Evolutionary conservation across 2,329 filamentous ascomycete species (phyloP), one percentile per base, ranked within the genome.

Genomic region (Colletotrichum liaoningense): DNA sequence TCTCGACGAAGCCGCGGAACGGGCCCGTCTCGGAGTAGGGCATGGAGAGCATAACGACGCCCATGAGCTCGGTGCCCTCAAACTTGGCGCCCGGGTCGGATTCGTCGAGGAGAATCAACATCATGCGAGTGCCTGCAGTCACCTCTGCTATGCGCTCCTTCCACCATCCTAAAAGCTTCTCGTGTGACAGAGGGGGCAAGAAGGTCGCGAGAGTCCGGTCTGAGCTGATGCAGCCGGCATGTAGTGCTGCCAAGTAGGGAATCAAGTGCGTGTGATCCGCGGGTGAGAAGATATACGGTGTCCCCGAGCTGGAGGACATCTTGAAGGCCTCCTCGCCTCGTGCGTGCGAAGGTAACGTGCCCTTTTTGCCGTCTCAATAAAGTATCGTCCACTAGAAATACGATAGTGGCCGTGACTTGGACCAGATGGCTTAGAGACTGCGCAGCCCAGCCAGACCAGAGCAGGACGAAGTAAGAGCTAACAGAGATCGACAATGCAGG

Each of bases 131-230:
- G 28, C 85, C 86, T 19, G 80, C 78, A 19, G 77, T 79, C 35
- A 87, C 84, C 77, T 90, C 86, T 26, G 84, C 81, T 66, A 88
- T 86, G 28, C 85, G 82, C 26, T 85, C 83, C 77, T 87, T 86
- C 90, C 90, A 92, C 85, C 87, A 92, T 9, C 82, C 76, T 35
- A 89, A 81, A 52, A 92, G 86, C 78, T 89, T 89, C 49, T 86
- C 83, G 78, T 89, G 84, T 60, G 86, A 86, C 42, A 92, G 81
- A 0, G 90, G 90, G n/a, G 89, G 88, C 16, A 90, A 83, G 78
- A 92, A 92, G 5, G 86, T 88, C 30, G 88, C 88, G 46, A 90
- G 85, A 74, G 87, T 88, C 77, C 86, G 84, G 80, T 90, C 89
- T 72, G 86, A 82, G 5, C 86, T 88, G 78, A 93, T 90, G 81